Conservation (phyloP, 129 eudicot species). For the Chrysanthemum seticuspe region DNA sequence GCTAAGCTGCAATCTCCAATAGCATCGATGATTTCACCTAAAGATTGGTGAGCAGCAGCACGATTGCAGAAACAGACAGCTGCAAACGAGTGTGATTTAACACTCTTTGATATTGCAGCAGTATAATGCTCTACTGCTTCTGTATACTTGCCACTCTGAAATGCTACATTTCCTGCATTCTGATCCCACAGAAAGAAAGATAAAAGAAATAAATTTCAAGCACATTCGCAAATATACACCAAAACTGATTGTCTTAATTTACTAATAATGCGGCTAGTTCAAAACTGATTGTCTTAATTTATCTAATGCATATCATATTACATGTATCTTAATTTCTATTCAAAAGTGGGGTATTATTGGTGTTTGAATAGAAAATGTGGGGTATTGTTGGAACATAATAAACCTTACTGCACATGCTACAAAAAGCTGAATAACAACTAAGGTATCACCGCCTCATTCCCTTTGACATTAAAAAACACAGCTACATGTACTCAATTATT, state of each 20-base stretch:
- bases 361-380: background rate
- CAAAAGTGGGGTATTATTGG: too few relatives aligned
- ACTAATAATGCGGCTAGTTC: too few relatives aligned
- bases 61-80: constrained; percentile 96
- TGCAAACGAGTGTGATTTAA: constrained; percentile 80
- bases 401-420: background rate
- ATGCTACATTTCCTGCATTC: constrained; percentile 93
- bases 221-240: background rate
- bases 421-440: background rate
- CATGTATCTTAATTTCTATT: too few relatives aligned
- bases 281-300: too few relatives aligned
- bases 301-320: background rate
- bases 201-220: background rate
- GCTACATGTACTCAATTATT: background rate
- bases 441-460: constrained; percentile 3
- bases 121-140: constrained; percentile 94
- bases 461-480: background rate
- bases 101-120: constrained; percentile 70
- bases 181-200: constrained; percentile 20
- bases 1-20: constrained; percentile 95
- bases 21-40: constrained; percentile 78
- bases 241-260: too few relatives aligned
- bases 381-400: background rate
- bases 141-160: constrained; percentile 58
- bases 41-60: constrained; percentile 93